phyloP scores from a whole-genome alignment of 2,329 filamentous ascomycete species.

The Berkeleyomyces basicola region DNA sequence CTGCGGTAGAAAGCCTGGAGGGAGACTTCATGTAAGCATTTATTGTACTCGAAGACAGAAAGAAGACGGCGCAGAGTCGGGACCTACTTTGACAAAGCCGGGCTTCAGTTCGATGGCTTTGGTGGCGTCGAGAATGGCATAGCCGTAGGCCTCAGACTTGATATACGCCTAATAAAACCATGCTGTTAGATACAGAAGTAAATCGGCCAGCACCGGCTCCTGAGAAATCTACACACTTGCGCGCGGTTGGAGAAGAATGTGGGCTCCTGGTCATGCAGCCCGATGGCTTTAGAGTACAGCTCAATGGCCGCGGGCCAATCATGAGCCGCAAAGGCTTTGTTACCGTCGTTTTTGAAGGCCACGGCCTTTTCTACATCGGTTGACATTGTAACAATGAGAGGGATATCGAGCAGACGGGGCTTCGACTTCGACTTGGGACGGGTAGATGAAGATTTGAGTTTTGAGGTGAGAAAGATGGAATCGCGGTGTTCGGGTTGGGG shows the following conservation, averaged over 20 bases:
- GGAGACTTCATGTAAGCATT: background rate
- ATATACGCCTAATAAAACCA: constrained; percentile 55
- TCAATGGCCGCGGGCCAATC: constrained; percentile 74
- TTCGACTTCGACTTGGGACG: background rate
- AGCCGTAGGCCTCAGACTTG: constrained; percentile 88
- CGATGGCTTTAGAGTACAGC: constrained; percentile 76
- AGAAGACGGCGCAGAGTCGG: background rate
- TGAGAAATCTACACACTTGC: constrained; percentile 44
- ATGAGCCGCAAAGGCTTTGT: constrained; percentile 76
- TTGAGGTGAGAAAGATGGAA: background rate
- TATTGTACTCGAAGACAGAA: background rate
- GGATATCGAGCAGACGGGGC: background rate
- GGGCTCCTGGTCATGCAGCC: constrained; percentile 64
- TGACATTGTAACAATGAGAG: constrained; percentile 23
- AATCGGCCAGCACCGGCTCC: background rate
- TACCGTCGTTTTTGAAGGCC: constrained; percentile 82
- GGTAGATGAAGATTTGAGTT: background rate
- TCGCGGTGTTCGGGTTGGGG: background rate
- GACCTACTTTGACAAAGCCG: constrained; percentile 65
- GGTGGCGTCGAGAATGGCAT: constrained; percentile 77
- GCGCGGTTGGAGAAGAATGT: constrained; percentile 91
- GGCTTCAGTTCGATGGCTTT: constrained; percentile 84
- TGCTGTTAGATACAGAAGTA: constrained; percentile 1
- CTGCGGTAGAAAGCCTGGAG: constrained; percentile 79
- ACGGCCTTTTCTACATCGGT: constrained; percentile 48